These are phyloP conservation scores for Acmispon strigosus DNA, from an alignment of 306 rosid genomes.

Conservation along the genomic window DNA sequence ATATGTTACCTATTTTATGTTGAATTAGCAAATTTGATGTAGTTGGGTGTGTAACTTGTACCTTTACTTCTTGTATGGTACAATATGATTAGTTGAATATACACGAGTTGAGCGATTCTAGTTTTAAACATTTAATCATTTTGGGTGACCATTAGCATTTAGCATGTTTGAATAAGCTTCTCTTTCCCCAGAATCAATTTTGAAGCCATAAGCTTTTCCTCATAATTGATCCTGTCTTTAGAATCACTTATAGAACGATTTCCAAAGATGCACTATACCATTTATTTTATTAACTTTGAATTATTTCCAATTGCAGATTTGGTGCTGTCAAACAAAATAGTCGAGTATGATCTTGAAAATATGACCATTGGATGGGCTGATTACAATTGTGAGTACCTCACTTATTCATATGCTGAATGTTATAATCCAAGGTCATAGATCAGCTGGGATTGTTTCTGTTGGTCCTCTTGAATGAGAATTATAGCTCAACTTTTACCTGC, in stretches of 20 bases:
- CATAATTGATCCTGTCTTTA: too few relatives aligned
- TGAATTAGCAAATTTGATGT: too few relatives aligned
- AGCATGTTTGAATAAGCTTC: too few relatives aligned
- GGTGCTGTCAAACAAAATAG: conserved; percentile 65
- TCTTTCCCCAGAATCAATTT: too few relatives aligned
- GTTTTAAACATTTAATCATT: conserved; percentile 9
- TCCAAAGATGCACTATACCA: background rate
- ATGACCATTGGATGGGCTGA: conserved; percentile 64
- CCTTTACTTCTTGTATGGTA: background rate
- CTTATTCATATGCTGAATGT: background rate
- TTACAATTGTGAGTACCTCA: conserved; percentile 61
- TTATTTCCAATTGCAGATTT: conserved; percentile 52
- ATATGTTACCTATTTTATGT: background rate
- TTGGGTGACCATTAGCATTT: background rate
- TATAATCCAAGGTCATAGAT: background rate
- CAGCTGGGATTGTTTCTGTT: background rate
- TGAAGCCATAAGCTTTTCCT: too few relatives aligned
- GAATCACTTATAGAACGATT: too few relatives aligned
- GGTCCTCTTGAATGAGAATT: background rate
- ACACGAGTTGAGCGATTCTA: background rate
- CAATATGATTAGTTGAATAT: background rate
- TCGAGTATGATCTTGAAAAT: conserved; percentile 58
- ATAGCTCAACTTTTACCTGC: background rate
- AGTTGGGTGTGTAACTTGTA: background rate
- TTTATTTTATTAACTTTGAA: conserved; percentile 2